Percentiles rank a stretch among this genome's conserved stretches.
phyloP scores from a whole-genome alignment of 1,139 yeast species.

The Yamadazyma sp. region DNA sequence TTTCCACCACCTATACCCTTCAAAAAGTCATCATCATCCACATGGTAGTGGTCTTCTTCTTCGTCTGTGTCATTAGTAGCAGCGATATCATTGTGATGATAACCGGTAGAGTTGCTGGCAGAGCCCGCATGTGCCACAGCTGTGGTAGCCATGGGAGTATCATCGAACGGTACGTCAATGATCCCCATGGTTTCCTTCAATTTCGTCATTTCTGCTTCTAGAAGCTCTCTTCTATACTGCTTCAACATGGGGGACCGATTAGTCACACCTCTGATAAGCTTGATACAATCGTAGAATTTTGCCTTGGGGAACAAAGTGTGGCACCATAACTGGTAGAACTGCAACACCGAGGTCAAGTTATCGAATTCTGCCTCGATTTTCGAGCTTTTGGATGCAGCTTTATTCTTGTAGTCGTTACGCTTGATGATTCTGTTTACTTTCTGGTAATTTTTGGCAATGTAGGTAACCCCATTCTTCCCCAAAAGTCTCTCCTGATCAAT shows the following conservation, averaged over 20 bases:
- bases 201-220: conserved; percentile 36
- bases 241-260: conserved; percentile 33
- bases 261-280: conserved; percentile 34
- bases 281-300: conserved; percentile 61
- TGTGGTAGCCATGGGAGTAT: background rate
- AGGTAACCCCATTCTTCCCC: conserved; percentile 48
- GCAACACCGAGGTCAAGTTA: conserved; percentile 48
- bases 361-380: conserved; percentile 42
- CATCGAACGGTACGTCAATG: conserved; percentile 17
- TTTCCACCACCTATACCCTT: conserved; percentile 21
- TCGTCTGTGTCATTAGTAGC: conserved; percentile 12
- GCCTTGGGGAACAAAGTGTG: conserved; percentile 80
- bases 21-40: conserved; percentile 37
- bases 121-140: background rate
- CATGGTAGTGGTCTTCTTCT: conserved; percentile 13
- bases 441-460: conserved; percentile 40
- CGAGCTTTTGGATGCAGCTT: conserved; percentile 15
- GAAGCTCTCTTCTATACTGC: conserved; percentile 36
- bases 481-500: conserved; percentile 52
- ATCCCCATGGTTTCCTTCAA: conserved; percentile 35
- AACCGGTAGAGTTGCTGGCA: background rate
- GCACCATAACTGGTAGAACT: conserved; percentile 82
- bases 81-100: conserved; percentile 1
- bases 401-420: conserved; percentile 26
- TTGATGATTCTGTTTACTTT: conserved; percentile 30